Conservation (phyloP, 768 basidiomycete species). For the Boletus reticulatus region DNA sequence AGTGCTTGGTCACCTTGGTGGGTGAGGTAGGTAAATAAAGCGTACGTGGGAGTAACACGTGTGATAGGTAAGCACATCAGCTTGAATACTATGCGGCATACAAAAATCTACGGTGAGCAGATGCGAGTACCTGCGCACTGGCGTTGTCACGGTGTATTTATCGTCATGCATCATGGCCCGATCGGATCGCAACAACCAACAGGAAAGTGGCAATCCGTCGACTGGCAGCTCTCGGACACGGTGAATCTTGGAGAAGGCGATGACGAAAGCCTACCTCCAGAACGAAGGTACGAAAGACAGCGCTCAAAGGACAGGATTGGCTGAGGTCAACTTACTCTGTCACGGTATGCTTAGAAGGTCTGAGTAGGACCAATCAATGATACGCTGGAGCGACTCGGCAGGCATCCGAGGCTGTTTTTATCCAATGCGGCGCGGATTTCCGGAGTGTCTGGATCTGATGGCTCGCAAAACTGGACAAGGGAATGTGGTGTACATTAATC, state of each 20-base stretch:
- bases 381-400: neutral
- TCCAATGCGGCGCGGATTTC: too few relatives aligned
- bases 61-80: too few relatives aligned
- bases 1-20: too few relatives aligned
- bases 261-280: neutral
- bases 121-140: neutral
- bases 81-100: too few relatives aligned
- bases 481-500: too few relatives aligned
- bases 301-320: slow-evolving; percentile 18
- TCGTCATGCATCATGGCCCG: slow-evolving; percentile 5
- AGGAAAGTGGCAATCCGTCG: slow-evolving; percentile 11
- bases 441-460: too few relatives aligned
- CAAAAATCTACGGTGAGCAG: too few relatives aligned
- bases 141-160: slow-evolving; percentile 9
- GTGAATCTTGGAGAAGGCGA: slow-evolving; percentile 16
- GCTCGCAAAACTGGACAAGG: too few relatives aligned
- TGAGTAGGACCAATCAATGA: neutral
- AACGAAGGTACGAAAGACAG: neutral
- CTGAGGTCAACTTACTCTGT: slow-evolving; percentile 29
- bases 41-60: too few relatives aligned
- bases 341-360: slow-evolving; percentile 15
- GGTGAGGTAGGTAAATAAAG: too few relatives aligned
- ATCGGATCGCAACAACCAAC: slow-evolving; percentile 9
- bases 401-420: too few relatives aligned
- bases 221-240: slow-evolving; percentile 25